These are phyloP conservation scores for Metschnikowia picachoensis DNA, from an alignment of 805 yeast genomes.

Conservation along the genomic window DNA sequence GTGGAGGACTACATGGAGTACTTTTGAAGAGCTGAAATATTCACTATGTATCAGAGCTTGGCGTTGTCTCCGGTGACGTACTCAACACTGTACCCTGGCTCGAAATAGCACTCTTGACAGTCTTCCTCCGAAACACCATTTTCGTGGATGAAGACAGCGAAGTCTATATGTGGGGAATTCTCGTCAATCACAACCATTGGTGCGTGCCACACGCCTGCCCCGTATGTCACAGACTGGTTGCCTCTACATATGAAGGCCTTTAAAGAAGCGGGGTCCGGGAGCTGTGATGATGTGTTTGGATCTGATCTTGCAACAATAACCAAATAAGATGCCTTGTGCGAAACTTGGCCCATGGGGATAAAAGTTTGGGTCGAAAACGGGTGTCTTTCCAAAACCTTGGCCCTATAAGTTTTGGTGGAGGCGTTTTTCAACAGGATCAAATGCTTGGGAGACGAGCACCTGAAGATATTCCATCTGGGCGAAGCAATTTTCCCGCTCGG, in stretches of 20 bases:
- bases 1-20: conserved; percentile 39
- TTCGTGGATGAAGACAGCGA: conserved; percentile 85
- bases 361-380: conserved; percentile 88
- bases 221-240: conserved; percentile 87
- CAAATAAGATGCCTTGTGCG: conserved; percentile 52
- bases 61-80: conserved; percentile 14
- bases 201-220: conserved; percentile 88
- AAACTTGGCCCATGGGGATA: conserved; percentile 75
- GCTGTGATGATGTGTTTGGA: conserved; percentile 24
- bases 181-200: conserved; percentile 86
- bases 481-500: conserved; percentile 47
- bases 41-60: conserved; percentile 2
- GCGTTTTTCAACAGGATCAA: conserved; percentile 31
- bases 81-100: conserved; percentile 48
- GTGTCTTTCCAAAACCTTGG: conserved; percentile 83
- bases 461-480: conserved; percentile 78
- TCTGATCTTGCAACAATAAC: conserved; percentile 74
- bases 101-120: conserved; percentile 73
- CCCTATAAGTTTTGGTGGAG: conserved; percentile 31
- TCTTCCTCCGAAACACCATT: conserved; percentile 77
- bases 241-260: conserved; percentile 76
- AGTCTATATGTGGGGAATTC: conserved; percentile 52
- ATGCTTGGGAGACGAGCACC: conserved; percentile 75
- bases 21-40: neutral
- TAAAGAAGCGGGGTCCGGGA: conserved; percentile 61